These are phyloP conservation scores for Gremmenia infestans DNA, from an alignment of 2,329 filamentous ascomycete genomes.

Conservation along the genomic window DNA sequence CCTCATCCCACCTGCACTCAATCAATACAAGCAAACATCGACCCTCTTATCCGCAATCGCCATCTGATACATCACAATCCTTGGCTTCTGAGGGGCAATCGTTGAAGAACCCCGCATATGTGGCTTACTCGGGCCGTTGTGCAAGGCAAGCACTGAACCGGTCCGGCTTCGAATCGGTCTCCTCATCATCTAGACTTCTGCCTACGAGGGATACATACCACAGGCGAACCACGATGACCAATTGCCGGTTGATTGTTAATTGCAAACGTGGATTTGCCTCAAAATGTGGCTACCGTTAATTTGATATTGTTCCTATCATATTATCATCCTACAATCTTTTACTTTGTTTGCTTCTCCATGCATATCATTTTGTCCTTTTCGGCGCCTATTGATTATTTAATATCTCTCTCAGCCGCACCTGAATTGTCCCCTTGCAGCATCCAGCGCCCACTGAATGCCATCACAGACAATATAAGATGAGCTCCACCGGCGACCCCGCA, in stretches of 20 bases:
- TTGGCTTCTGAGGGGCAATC: neutral
- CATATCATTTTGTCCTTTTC: neutral
- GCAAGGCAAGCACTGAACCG: neutral
- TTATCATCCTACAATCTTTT: neutral
- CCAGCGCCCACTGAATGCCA: neutral
- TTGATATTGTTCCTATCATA: neutral
- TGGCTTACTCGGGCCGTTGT: neutral
- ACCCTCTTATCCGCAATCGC: neutral
- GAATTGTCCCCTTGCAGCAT: neutral
- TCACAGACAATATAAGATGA: neutral
- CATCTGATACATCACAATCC: neutral
- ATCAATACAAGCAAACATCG: neutral
- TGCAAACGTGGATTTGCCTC: neutral
- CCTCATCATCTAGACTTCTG: neutral
- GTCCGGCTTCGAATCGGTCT: neutral
- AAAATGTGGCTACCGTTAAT: neutral
- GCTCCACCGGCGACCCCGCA: neutral
- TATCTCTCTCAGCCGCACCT: slow-evolving; percentile 1
- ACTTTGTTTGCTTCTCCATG: neutral
- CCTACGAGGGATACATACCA: neutral
- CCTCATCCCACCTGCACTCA: neutral
- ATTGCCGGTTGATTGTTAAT: neutral
- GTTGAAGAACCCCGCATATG: neutral
- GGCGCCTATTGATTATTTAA: neutral
- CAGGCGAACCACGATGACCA: neutral